Conservation (phyloP, 306 rosid genomes). For the Purshia tridentata region DNA sequence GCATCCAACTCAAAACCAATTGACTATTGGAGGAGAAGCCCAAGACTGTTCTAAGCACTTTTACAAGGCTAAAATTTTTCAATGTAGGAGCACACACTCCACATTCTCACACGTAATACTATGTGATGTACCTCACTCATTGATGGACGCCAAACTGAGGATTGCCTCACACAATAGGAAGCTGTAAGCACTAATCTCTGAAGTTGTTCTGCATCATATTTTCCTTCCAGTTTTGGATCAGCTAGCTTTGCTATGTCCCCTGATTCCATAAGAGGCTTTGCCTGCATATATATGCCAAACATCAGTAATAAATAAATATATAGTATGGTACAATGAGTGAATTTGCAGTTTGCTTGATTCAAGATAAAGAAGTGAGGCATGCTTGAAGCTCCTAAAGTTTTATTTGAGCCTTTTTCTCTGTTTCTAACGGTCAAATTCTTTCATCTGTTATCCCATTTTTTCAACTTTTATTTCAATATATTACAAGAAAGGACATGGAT, state of each 20-base stretch:
- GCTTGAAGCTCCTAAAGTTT: neutral
- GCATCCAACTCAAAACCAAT: no score
- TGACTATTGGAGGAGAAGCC: no score
- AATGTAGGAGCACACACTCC: neutral
- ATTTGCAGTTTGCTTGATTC: neutral
- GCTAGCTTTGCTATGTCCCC: constrained; percentile 67
- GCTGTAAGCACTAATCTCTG: constrained; percentile 64
- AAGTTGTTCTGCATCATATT: constrained; percentile 61
- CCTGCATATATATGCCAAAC: constrained; percentile 37
- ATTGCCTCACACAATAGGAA: constrained; percentile 80
- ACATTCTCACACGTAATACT: no score
- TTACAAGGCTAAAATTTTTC: no score
- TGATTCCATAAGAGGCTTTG: constrained; percentile 77
- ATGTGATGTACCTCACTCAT: constrained; percentile 64
- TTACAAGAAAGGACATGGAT: neutral
- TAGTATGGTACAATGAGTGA: no score
- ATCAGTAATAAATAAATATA: neutral
- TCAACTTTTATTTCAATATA: neutral
- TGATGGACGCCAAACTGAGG: constrained; percentile 69
- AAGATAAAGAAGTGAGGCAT: neutral
- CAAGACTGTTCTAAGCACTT: no score
- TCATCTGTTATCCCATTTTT: neutral
- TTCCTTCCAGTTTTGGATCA: constrained; percentile 67
- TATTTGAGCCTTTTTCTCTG: neutral
- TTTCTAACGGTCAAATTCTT: neutral